Base-by-base conservation (phyloP, 345 rosid species). In the Populus nigra region DNA sequence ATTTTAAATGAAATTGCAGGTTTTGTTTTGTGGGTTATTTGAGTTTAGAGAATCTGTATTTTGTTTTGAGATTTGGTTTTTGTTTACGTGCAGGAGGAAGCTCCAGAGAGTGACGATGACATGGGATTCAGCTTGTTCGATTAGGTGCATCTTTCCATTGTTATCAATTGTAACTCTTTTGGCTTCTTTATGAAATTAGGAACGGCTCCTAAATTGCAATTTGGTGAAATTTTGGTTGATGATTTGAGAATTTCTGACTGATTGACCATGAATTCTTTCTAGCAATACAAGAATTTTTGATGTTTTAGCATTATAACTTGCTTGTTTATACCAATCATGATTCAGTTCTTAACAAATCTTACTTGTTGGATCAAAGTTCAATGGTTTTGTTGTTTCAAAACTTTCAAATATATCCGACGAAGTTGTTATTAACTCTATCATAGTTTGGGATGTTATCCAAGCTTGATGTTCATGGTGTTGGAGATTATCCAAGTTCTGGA, bases 111-210 rank as follows among this genome's bases (percentile, higher is more conserved):
- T 36, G 81, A 83, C 25, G 86, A 77, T 6, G 83, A 77, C 11
- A 74, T 80, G 83, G 83, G 83, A 65, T 80, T 83, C 69, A 39
- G 79, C 75, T 77, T 80, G 68, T 83, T 83, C 29, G 81, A 80
- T 50, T 73, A 73, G 75, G 76, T 38, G 53, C 71, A 31, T 50
- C 65, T 9, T 45, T 73, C 17, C 67, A 72, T 57, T 50, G 0
- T 53, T 35, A 13, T 70, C 22, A 43, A 13, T 35, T 20, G 33
- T 20, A 23, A 31, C 20, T 31, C 39, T 20, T 11, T 39, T 23
- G 11, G 31, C 13, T 45, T 55, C 57, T 3, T 20, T 67, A 17
- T 35, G 47, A 67, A 38, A 36, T 22, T 67, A 67, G 23, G 22
- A 31, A 6, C 38, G 41, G 43, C 71, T 18, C 10, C 27, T 25